Conservation (phyloP, 768 basidiomycete genomes). For the Suillus lakei region DNA sequence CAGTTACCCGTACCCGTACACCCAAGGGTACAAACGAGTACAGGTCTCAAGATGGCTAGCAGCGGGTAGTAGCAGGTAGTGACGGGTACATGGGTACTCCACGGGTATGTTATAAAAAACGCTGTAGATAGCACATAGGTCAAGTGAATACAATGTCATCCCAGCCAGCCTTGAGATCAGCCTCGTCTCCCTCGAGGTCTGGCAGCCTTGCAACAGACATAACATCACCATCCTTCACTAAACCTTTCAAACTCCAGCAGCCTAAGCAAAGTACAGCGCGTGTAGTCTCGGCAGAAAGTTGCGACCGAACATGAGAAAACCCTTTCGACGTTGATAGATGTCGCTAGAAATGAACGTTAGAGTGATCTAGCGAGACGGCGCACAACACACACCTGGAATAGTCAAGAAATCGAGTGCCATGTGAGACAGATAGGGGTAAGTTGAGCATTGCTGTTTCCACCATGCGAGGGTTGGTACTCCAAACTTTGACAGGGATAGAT, state of each 20-base stretch:
- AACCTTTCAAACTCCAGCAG: slow-evolving; percentile 17
- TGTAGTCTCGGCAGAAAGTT: slow-evolving; percentile 17
- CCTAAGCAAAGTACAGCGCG: slow-evolving; percentile 24
- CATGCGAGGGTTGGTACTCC: neutral
- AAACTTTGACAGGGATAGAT: neutral
- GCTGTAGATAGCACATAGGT: neutral
- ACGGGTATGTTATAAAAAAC: too few species aligned
- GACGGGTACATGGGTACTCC: too few species aligned
- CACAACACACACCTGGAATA: too few species aligned
- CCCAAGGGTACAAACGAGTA: too few species aligned
- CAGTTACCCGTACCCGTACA: too few species aligned
- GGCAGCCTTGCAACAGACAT: slow-evolving; percentile 4
- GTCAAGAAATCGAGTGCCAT: too few species aligned
- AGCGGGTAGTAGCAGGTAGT: too few species aligned
- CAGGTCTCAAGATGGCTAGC: too few species aligned
- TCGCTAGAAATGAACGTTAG: too few species aligned
- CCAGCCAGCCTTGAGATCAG: slow-evolving; percentile 6
- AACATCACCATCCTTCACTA: slow-evolving; percentile 27
- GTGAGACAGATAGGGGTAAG: too few species aligned
- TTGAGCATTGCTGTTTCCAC: too few species aligned
- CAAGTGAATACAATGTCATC: slow-evolving; percentile 4
- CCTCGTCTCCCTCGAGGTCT: slow-evolving; percentile 8
- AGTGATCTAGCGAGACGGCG: too few species aligned
- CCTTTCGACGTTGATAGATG: slow-evolving; percentile 30
- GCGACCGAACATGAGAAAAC: slow-evolving; percentile 19